phyloP scores from a whole-genome alignment of 257 asterid species.

The Solanum sitiens region DNA sequence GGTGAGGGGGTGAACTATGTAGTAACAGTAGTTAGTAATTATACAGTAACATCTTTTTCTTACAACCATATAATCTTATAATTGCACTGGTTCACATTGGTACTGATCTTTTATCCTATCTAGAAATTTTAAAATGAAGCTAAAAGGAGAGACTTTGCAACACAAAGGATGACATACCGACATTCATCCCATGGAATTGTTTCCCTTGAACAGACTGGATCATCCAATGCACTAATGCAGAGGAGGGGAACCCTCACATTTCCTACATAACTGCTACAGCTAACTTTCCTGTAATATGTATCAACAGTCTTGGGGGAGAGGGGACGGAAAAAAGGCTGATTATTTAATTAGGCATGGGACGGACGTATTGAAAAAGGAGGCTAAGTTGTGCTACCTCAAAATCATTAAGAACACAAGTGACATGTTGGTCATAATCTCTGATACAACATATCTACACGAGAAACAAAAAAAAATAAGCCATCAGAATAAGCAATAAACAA shows the following conservation, averaged over 20 bases:
- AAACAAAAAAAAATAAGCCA: neutral
- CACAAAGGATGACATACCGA: conserved; percentile 22
- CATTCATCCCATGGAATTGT: conserved; percentile 97
- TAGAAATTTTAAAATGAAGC: neutral
- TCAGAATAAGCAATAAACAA: neutral
- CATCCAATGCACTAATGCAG: conserved; percentile 78
- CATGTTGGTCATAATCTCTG: conserved; percentile 71
- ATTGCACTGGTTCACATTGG: neutral
- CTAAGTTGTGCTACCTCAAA: conserved; percentile 46
- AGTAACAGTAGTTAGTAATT: neutral
- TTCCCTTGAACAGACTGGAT: conserved; percentile 86
- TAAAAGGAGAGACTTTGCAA: neutral
- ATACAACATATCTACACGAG: conserved; percentile 47
- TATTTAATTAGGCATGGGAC: neutral
- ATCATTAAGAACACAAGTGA: conserved; percentile 59
- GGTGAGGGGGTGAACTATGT: neutral
- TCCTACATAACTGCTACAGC: conserved; percentile 60
- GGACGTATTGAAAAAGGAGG: neutral
- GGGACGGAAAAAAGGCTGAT: neutral
- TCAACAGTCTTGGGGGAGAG: conserved; percentile 53
- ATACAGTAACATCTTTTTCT: neutral
- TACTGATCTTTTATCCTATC: neutral
- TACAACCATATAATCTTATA: neutral
- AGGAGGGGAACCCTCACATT: conserved; percentile 76
- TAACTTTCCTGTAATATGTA: conserved; percentile 66